phyloP scores from a whole-genome alignment of 129 eudicot genomes.

The Chrysanthemum makinoi region DNA sequence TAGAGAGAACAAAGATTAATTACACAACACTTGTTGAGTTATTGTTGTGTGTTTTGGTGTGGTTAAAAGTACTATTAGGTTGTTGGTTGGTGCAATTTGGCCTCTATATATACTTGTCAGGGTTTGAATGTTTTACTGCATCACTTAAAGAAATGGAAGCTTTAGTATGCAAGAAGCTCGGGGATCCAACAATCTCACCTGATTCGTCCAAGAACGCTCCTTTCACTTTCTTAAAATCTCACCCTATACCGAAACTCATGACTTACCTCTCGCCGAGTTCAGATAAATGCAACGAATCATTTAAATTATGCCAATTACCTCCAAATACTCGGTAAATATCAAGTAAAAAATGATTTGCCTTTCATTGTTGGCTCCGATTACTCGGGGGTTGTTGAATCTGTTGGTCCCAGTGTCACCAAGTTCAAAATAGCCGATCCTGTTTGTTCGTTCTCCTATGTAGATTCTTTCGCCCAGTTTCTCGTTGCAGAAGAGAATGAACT shows the following conservation, averaged over 20 bases:
- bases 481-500: conserved; percentile 65
- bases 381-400: conserved; percentile 77
- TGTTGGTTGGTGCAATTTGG: not conserved
- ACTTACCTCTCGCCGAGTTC: no score
- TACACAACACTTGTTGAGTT: no score
- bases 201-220: conserved; percentile 46
- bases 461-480: conserved; percentile 70
- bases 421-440: conserved; percentile 77
- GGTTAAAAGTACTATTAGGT: no score
- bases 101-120: not conserved
- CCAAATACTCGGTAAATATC: conserved; percentile 73
- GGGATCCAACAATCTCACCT: conserved; percentile 70
- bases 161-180: conserved; percentile 59
- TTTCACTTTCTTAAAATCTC: conserved; percentile 42
- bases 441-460: conserved; percentile 52
- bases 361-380: conserved; percentile 81
- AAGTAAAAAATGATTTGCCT: conserved; percentile 69
- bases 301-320: conserved; percentile 80
- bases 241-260: conserved; percentile 59
- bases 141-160: conserved; percentile 61
- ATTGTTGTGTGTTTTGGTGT: no score
- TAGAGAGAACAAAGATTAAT: no score
- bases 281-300: no score
- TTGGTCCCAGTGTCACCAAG: conserved; percentile 53
- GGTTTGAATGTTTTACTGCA: not conserved